A percentile compares a stretch with the other conserved stretches of the same genome.
Conservation (phyloP, 2,329 filamentous ascomycete species). For the Penicillium hesseltinei region DNA sequence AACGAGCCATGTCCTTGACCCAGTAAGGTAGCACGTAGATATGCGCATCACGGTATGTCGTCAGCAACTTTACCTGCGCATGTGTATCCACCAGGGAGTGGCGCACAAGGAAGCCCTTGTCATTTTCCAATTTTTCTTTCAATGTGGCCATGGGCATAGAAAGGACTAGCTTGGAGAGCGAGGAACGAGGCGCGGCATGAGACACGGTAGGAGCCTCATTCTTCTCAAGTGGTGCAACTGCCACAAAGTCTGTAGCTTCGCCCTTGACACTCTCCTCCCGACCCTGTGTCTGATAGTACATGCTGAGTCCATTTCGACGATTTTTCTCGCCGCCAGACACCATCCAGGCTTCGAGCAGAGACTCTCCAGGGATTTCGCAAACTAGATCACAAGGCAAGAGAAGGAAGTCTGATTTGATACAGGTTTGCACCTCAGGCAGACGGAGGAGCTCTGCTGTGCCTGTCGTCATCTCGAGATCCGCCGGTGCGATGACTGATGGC, state of each 20-base stretch:
- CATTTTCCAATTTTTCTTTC: slow-evolving; percentile 76
- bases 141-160: slow-evolving; percentile 85
- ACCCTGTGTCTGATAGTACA: slow-evolving; percentile 86
- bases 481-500: slow-evolving; percentile 73
- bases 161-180: slow-evolving; percentile 74
- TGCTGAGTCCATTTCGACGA: slow-evolving; percentile 75
- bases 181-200: slow-evolving; percentile 2
- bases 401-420: slow-evolving; percentile 81
- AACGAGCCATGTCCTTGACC: slow-evolving; percentile 78
- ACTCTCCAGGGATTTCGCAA: slow-evolving; percentile 81
- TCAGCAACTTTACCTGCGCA: slow-evolving; percentile 74
- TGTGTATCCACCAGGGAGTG: slow-evolving; percentile 73
- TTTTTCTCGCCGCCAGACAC: slow-evolving; percentile 61
- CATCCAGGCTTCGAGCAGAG: slow-evolving; percentile 89
- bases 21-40: slow-evolving; percentile 93
- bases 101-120: slow-evolving; percentile 65
- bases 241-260: slow-evolving; percentile 91
- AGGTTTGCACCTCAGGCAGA: slow-evolving; percentile 74
- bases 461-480: slow-evolving; percentile 74
- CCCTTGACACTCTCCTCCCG: slow-evolving; percentile 72
- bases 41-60: slow-evolving; percentile 83
- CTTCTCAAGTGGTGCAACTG: slow-evolving; percentile 65
- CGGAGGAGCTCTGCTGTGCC: slow-evolving; percentile 87
- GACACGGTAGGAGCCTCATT: slow-evolving; percentile 40
- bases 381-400: slow-evolving; percentile 91